These are phyloP conservation scores for Cystoderma amianthinum DNA, from an alignment of 768 basidiomycete species.

Conservation along the genomic window DNA sequence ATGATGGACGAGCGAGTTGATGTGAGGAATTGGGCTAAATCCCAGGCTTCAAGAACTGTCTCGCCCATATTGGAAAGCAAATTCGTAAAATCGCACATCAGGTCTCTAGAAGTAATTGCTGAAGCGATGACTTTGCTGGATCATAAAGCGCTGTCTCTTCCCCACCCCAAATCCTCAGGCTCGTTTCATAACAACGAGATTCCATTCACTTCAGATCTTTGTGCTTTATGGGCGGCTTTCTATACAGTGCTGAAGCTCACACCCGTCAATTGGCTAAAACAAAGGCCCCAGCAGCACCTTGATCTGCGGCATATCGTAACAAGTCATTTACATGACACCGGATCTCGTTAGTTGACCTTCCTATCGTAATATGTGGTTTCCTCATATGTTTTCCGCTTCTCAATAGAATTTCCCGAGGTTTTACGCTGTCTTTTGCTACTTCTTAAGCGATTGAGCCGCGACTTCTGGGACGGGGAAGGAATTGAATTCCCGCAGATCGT, in stretches of 20 bases:
- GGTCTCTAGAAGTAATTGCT: too few species aligned
- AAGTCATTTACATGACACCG: conserved; percentile 53
- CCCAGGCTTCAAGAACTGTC: conserved; percentile 38
- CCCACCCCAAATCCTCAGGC: too few species aligned
- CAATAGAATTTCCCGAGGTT: conserved; percentile 52
- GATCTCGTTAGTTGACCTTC: conserved; percentile 41
- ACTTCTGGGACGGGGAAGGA: conserved; percentile 67
- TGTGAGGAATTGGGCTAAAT: conserved; percentile 56
- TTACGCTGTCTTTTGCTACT: conserved; percentile 54
- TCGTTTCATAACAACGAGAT: too few species aligned
- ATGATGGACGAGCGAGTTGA: conserved; percentile 40
- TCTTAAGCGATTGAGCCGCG: conserved; percentile 43
- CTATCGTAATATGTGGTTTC: conserved; percentile 4
- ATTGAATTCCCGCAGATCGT: conserved; percentile 71
- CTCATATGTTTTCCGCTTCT: conserved; percentile 1
- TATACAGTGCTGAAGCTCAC: conserved; percentile 40
- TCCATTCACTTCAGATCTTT: conserved; percentile 28
- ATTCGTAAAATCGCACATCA: too few species aligned
- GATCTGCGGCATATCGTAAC: conserved; percentile 50
- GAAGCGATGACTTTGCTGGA: too few species aligned
- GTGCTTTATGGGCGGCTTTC: conserved; percentile 48
- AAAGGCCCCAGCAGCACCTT: conserved; percentile 23
- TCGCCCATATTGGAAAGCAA: too few species aligned
- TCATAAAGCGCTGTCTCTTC: too few species aligned
- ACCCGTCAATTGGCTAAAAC: conserved; percentile 33